Evolutionary conservation across 2,329 filamentous ascomycete genomes (phyloP).

Genomic region (Aspergillus pseudoviridinutans): DNA sequence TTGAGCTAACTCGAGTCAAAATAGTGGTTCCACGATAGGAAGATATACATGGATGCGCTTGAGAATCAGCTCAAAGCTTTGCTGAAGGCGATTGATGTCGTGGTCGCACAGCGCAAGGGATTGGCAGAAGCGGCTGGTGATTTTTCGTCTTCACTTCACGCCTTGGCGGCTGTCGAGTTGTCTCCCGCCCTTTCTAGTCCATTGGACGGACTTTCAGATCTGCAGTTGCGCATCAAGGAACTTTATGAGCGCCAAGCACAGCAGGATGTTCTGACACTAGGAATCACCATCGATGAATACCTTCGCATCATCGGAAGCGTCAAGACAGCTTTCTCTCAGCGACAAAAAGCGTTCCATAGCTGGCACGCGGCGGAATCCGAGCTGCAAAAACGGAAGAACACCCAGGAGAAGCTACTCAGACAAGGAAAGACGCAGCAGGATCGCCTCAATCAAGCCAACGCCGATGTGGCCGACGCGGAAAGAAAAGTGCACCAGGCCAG

Average conservation of each 20-base stretch:
- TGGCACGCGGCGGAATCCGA: constrained; percentile 92
- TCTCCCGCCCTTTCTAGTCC: constrained; percentile 84
- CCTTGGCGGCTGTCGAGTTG: constrained; percentile 86
- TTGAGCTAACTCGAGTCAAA: constrained; percentile 17
- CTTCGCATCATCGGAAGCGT: constrained; percentile 92
- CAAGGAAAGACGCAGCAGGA: constrained; percentile 97
- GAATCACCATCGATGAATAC: constrained; percentile 97
- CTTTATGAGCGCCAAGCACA: constrained; percentile 95
- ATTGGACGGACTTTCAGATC: constrained; percentile 83
- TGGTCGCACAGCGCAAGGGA: constrained; percentile 86
- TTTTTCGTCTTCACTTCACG: constrained; percentile 88
- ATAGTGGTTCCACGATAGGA: constrained; percentile 96
- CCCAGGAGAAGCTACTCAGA: constrained; percentile 89
- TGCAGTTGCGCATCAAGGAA: constrained; percentile 90
- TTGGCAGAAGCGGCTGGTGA: constrained; percentile 91
- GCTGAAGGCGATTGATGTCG: constrained; percentile 88
- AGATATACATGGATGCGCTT: constrained; percentile 87
- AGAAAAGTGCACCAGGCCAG: constrained; percentile 86
- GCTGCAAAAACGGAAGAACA: constrained; percentile 79
- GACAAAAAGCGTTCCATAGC: constrained; percentile 91
- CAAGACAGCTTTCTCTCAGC: constrained; percentile 86
- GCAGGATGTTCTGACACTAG: constrained; percentile 92
- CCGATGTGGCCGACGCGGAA: constrained; percentile 93
- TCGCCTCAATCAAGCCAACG: constrained; percentile 83
- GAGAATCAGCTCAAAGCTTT: constrained; percentile 87